Percentiles rank a stretch among this genome's conserved stretches.
These are phyloP conservation scores for Rhipidocladum racemiflorum DNA, from an alignment of 176 grass and related monocot genomes.

Conservation along the genomic window DNA sequence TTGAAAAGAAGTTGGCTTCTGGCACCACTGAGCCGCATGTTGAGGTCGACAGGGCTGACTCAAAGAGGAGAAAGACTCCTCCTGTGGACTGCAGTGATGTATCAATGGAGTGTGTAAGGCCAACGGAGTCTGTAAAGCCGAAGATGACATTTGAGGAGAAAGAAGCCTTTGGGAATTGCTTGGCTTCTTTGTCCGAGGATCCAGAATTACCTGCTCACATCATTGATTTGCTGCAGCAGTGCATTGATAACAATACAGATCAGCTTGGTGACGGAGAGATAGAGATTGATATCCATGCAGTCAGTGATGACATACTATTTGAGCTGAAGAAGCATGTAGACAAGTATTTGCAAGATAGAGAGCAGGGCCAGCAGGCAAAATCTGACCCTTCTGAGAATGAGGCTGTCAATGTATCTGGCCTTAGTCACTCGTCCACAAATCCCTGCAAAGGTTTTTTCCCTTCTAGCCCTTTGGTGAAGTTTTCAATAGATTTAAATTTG, in stretches of 20 bases:
- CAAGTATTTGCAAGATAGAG: conserved; percentile 56
- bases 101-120: conserved; percentile 17
- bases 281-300: conserved; percentile 79
- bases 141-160: conserved; percentile 72
- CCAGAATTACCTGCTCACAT: conserved; percentile 57
- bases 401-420: conserved; percentile 65
- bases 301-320: conserved; percentile 60
- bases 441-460: conserved; percentile 69
- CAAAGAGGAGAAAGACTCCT: conserved; percentile 60
- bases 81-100: conserved; percentile 43
- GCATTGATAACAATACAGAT: conserved; percentile 43
- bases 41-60: conserved; percentile 47
- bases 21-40: conserved; percentile 12
- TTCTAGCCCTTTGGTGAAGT: not conserved
- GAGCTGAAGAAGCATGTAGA: conserved; percentile 75
- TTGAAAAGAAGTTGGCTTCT: conserved; percentile 75
- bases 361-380: conserved; percentile 35
- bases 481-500: conserved; percentile 26
- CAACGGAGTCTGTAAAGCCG: conserved; percentile 39
- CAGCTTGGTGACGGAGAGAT: conserved; percentile 62
- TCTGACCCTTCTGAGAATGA: conserved; percentile 67
- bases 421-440: conserved; percentile 68
- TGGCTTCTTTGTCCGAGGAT: conserved; percentile 44
- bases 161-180: conserved; percentile 43
- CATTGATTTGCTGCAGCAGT: conserved; percentile 61